Evolutionary conservation across 2,329 filamentous ascomycete species (phyloP).

Genomic region (Colletotrichum melonis): DNA sequence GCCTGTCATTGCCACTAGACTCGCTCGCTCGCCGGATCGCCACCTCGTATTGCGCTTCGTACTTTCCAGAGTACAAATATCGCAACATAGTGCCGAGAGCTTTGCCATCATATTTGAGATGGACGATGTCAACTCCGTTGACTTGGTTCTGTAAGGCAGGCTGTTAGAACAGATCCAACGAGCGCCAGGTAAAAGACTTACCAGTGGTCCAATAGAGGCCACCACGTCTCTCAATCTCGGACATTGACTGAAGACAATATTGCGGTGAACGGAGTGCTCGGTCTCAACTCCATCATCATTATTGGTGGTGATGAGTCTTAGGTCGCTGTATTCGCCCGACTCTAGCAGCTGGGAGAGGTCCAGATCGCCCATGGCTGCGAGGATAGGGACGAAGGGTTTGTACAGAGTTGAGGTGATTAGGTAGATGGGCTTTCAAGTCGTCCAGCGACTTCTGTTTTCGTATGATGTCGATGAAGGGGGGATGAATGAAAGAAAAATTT

Average conservation of each 20-base stretch:
- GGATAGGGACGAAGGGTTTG: neutral
- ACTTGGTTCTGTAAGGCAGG: neutral
- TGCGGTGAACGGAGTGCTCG: neutral
- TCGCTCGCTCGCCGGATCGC: neutral
- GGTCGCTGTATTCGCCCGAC: neutral
- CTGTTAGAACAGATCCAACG: neutral
- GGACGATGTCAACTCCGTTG: neutral
- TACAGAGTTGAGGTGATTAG: neutral
- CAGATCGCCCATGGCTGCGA: neutral
- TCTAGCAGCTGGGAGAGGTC: neutral
- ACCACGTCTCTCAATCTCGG: neutral
- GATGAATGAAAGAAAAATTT: neutral
- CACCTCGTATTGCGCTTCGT: neutral
- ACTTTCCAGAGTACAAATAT: conserved; percentile 18
- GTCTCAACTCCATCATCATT: neutral
- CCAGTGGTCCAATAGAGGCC: neutral
- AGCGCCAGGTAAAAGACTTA: neutral
- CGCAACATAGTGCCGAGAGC: neutral
- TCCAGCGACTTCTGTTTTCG: neutral
- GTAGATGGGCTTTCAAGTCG: neutral
- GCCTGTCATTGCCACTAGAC: neutral
- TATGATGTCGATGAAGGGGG: neutral
- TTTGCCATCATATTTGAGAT: neutral
- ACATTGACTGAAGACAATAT: conserved; percentile 10
- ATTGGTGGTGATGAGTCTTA: neutral